Conservation (phyloP, 1,284 basidiomycete species). For the Melampsora abietis-canadensis region DNA sequence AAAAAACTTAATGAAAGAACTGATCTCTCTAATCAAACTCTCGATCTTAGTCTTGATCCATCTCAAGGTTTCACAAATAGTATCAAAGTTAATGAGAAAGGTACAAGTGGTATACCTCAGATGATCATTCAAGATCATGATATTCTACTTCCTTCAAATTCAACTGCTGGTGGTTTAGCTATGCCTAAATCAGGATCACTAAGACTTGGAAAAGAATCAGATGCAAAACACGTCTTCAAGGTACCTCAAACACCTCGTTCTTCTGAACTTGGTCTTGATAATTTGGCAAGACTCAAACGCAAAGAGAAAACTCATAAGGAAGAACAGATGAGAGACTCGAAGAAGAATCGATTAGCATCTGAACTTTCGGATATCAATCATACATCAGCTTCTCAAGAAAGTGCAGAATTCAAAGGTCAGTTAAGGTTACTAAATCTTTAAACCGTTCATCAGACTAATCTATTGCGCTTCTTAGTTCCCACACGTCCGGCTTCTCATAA, state of each 20-base stretch:
- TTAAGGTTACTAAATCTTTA: conserved; percentile 56
- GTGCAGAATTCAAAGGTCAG: conserved; percentile 57
- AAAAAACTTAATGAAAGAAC: conserved; percentile 31
- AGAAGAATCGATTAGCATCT: conserved; percentile 52
- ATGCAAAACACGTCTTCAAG: conserved; percentile 47
- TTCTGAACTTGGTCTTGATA: conserved; percentile 79
- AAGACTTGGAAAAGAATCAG: conserved; percentile 40
- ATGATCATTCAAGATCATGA: conserved; percentile 33
- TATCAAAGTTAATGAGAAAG: conserved; percentile 16
- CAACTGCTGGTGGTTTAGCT: conserved; percentile 42
- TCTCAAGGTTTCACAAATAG: conserved; percentile 31
- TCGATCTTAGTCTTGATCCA: conserved; percentile 28
- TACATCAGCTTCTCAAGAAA: conserved; percentile 60
- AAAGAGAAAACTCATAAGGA: conserved; percentile 53
- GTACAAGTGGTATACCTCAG: conserved; percentile 15
- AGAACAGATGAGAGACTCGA: conserved; percentile 16
- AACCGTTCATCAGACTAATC: not conserved
- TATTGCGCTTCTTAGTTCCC: conserved; percentile 42
- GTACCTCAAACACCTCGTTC: conserved; percentile 64
- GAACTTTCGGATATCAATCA: conserved; percentile 65
- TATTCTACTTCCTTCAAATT: conserved; percentile 16
- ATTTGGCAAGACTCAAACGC: conserved; percentile 79
- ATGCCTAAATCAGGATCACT: conserved; percentile 25
- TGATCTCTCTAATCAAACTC: conserved; percentile 12
- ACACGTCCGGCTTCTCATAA: conserved; percentile 44